Evolutionary conservation across 208 protist species (phyloP).

Genomic region (Acanthamoeba royreba): DNA sequence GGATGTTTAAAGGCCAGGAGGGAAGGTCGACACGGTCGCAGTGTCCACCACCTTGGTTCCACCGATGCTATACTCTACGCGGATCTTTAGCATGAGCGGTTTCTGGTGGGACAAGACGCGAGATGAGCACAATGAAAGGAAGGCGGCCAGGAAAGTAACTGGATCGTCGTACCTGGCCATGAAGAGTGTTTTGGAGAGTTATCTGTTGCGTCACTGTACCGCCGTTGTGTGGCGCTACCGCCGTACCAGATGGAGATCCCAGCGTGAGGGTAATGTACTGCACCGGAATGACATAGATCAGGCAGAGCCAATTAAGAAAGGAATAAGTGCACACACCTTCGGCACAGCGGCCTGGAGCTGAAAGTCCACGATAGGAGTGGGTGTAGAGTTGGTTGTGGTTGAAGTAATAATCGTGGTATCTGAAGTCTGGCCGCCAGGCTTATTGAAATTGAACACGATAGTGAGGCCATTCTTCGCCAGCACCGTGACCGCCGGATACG

Average conservation of each 20-base stretch:
- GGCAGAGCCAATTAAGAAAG: not conserved
- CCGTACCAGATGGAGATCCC: not conserved
- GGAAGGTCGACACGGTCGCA: constrained; percentile 26
- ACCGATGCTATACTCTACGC: constrained; percentile 21
- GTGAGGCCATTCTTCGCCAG: not conserved
- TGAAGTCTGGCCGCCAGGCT: not conserved
- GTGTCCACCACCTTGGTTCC: not conserved
- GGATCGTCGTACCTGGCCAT: not conserved
- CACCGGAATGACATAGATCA: not conserved
- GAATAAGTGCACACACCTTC: not conserved
- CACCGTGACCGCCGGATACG: not conserved
- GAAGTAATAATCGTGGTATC: not conserved
- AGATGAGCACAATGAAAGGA: not conserved
- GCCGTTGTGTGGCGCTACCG: not conserved
- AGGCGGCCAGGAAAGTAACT: not conserved
- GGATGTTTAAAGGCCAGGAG: constrained; percentile 22
- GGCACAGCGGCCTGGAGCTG: constrained; percentile 40
- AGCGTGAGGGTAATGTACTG: constrained; percentile 21
- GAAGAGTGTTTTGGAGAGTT: not conserved
- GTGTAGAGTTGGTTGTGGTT: not conserved
- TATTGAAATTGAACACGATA: constrained; percentile 30
- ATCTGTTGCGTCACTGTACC: not conserved
- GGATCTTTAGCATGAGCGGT: constrained; percentile 41
- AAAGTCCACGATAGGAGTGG: not conserved
- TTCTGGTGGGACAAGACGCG: not conserved